Conservation (phyloP, 2,329 filamentous ascomycete genomes). For the Ceratocystis papillata region DNA sequence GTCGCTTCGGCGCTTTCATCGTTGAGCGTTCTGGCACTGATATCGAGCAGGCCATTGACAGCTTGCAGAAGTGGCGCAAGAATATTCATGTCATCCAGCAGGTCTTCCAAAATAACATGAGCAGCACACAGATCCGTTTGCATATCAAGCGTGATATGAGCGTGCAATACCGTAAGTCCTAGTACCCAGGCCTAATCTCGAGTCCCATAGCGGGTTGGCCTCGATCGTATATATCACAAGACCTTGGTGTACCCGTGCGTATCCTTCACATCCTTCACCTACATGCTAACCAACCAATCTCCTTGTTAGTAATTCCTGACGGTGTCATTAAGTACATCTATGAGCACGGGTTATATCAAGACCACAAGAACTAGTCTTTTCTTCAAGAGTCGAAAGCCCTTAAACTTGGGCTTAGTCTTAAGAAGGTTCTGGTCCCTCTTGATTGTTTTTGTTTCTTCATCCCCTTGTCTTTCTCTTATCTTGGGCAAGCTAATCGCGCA, state of each 20-base stretch:
- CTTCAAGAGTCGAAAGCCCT: neutral
- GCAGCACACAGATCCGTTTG: slow-evolving; percentile 69
- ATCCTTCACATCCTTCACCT: neutral
- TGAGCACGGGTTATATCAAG: slow-evolving; percentile 51
- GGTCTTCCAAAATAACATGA: slow-evolving; percentile 71
- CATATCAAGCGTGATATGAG: slow-evolving; percentile 72
- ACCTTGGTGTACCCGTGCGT: neutral
- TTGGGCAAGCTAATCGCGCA: no score
- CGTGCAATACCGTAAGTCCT: slow-evolving; percentile 51
- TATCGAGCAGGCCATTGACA: slow-evolving; percentile 76
- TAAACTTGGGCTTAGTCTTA: neutral
- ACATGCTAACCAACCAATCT: neutral
- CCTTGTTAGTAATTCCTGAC: slow-evolving; percentile 42
- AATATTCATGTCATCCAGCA: slow-evolving; percentile 84
- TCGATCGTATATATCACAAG: neutral
- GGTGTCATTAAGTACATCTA: slow-evolving; percentile 66
- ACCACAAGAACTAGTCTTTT: slow-evolving; percentile 20
- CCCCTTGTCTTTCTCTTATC: neutral
- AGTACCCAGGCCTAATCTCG: neutral
- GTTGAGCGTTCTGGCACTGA: slow-evolving; percentile 83
- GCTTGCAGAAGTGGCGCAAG: slow-evolving; percentile 68
- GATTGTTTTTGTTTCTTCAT: slow-evolving; percentile 12
- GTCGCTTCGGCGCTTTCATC: slow-evolving; percentile 72
- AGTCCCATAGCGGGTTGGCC: neutral
- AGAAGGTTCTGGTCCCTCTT: neutral